Evolutionary conservation across 2,329 filamentous ascomycete species (phyloP).

Genomic region (Thielaviopsis euricoi): DNA sequence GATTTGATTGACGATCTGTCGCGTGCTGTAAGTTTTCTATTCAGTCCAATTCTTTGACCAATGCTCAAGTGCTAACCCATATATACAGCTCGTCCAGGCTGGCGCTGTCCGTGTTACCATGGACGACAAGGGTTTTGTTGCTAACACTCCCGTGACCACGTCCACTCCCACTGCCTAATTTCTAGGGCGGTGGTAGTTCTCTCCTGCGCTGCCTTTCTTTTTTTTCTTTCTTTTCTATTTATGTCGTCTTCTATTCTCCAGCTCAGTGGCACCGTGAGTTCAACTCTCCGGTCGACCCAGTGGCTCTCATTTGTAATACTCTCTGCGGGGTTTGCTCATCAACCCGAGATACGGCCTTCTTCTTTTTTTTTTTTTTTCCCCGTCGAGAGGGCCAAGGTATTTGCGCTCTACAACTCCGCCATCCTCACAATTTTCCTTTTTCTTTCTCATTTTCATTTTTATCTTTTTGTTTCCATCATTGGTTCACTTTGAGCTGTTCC

Average conservation of each 20-base stretch:
- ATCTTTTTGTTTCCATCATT: constrained; percentile 1
- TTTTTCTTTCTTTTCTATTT: neutral
- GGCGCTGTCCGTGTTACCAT: constrained; percentile 78
- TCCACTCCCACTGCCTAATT: constrained; percentile 2
- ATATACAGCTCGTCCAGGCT: constrained; percentile 68
- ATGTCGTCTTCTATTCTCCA: neutral
- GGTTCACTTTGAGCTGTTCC: constrained; percentile 9
- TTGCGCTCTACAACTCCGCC: neutral
- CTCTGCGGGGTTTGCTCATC: neutral
- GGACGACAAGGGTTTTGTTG: constrained; percentile 25
- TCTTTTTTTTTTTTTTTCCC: too few relatives aligned
- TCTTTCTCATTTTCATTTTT: neutral
- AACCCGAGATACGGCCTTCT: neutral
- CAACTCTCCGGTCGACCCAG: constrained; percentile 5
- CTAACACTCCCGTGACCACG: constrained; percentile 10
- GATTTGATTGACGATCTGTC: constrained; percentile 88
- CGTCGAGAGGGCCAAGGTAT: too few relatives aligned
- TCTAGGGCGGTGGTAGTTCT: neutral
- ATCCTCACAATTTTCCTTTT: neutral
- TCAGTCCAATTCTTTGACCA: neutral
- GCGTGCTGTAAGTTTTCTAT: constrained; percentile 54
- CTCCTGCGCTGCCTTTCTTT: neutral
- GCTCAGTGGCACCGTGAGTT: neutral
- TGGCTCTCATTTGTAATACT: neutral
- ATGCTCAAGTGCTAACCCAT: constrained; percentile 15